Conservation (phyloP, 176 grass and related monocot genomes). For the Hordeum vulgare region DNA sequence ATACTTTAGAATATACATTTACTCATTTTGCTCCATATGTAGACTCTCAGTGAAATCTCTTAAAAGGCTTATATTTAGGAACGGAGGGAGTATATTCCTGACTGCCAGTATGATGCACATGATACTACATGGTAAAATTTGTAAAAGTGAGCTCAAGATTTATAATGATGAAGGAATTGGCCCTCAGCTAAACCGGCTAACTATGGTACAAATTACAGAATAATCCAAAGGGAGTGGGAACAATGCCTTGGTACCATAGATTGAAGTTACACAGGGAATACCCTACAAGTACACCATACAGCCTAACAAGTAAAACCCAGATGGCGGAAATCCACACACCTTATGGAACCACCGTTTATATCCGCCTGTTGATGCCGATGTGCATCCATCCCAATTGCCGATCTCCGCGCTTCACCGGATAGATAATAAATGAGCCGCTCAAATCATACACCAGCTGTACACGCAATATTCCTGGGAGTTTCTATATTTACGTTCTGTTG, state of each 20-base stretch:
- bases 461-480: not conserved
- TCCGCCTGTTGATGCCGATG: not conserved
- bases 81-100: no score
- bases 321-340: not conserved
- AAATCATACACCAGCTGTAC: not conserved
- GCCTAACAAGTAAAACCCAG: not conserved
- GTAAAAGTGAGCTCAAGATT: not conserved
- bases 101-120: no score
- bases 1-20: no score
- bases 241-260: not conserved
- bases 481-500: not conserved
- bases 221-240: not conserved
- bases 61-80: no score
- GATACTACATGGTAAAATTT: not conserved
- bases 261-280: not conserved
- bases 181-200: not conserved
- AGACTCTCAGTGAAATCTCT: no score
- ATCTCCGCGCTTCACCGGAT: not conserved
- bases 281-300: constrained; percentile 7
- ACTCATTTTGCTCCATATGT: no score
- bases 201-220: not conserved
- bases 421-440: not conserved
- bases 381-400: not conserved
- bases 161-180: not conserved
- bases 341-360: not conserved